A percentile compares a stretch with the other conserved stretches of the same genome.
These are phyloP conservation scores for Fusarium continuum DNA, from an alignment of 2,329 filamentous ascomycete genomes.

Conservation along the genomic window DNA sequence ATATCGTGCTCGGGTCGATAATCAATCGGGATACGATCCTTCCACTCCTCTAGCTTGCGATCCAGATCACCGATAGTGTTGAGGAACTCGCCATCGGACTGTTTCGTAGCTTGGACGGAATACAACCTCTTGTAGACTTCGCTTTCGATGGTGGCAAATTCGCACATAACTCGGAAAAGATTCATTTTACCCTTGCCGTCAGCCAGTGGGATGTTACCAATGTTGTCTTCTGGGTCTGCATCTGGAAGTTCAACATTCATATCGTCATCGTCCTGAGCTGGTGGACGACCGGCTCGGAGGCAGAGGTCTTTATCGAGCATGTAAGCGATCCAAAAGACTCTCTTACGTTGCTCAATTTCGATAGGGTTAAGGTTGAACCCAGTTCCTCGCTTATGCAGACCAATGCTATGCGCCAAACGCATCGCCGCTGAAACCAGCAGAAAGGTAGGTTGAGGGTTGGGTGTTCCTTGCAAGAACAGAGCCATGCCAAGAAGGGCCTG, in stretches of 20 bases:
- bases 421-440: conserved; percentile 92
- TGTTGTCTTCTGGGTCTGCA: conserved; percentile 88
- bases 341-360: conserved; percentile 86
- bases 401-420: conserved; percentile 90
- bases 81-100: conserved; percentile 90
- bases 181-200: conserved; percentile 95
- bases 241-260: conserved; percentile 98
- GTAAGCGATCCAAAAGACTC: conserved; percentile 73
- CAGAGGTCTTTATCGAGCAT: conserved; percentile 72
- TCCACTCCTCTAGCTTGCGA: conserved; percentile 90
- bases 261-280: conserved; percentile 71
- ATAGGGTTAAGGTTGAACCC: conserved; percentile 93
- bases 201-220: conserved; percentile 90
- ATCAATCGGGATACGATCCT: conserved; percentile 92
- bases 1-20: conserved; percentile 98
- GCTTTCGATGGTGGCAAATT: conserved; percentile 90
- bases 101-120: conserved; percentile 89
- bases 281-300: conserved; percentile 66
- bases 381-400: conserved; percentile 90
- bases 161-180: conserved; percentile 90
- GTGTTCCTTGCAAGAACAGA: conserved; percentile 93
- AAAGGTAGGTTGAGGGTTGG: conserved; percentile 94
- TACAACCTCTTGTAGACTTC: conserved; percentile 94
- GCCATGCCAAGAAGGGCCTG: conserved; percentile 94
- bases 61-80: conserved; percentile 97